Conservation (phyloP, 208 protist genomes). For the Crithidia thermophila region DNA sequence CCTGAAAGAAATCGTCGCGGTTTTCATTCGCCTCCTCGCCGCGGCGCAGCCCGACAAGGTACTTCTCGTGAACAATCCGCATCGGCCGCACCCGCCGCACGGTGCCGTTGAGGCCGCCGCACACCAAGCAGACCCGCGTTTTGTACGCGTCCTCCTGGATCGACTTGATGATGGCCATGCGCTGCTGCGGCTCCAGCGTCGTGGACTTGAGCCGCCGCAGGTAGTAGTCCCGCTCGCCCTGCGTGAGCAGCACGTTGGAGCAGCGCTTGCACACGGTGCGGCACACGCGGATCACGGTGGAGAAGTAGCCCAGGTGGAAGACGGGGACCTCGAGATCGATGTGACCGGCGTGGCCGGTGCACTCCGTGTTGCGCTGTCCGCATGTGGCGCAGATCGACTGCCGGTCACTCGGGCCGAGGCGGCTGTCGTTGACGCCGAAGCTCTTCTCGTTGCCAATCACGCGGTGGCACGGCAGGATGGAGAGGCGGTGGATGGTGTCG, state of each 20-base stretch:
- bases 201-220: slow-evolving; percentile 38
- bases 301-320: slow-evolving; percentile 99
- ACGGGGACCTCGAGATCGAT: slow-evolving; percentile 98
- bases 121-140: slow-evolving; percentile 93
- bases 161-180: slow-evolving; percentile 64
- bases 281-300: slow-evolving; percentile 93
- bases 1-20: slow-evolving; percentile 37
- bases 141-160: slow-evolving; percentile 92
- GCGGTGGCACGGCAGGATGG: slow-evolving; percentile 77
- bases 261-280: slow-evolving; percentile 98
- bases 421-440: slow-evolving; percentile 91
- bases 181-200: slow-evolving; percentile 70
- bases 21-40: slow-evolving; percentile 65
- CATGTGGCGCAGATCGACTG: slow-evolving; percentile 93
- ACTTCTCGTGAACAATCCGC: slow-evolving; percentile 86
- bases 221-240: slow-evolving; percentile 79
- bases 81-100: slow-evolving; percentile 80
- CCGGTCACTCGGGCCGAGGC: slow-evolving; percentile 93
- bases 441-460: slow-evolving; percentile 62
- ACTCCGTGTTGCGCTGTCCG: slow-evolving; percentile 90
- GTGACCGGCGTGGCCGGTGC: slow-evolving; percentile 98
- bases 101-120: slow-evolving; percentile 94
- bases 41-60: slow-evolving; percentile 67
- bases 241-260: slow-evolving; percentile 89
- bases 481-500: slow-evolving; percentile 85